Base-by-base conservation (phyloP, 805 yeast genomes). In the Nakazawaea ernobii region DNA sequence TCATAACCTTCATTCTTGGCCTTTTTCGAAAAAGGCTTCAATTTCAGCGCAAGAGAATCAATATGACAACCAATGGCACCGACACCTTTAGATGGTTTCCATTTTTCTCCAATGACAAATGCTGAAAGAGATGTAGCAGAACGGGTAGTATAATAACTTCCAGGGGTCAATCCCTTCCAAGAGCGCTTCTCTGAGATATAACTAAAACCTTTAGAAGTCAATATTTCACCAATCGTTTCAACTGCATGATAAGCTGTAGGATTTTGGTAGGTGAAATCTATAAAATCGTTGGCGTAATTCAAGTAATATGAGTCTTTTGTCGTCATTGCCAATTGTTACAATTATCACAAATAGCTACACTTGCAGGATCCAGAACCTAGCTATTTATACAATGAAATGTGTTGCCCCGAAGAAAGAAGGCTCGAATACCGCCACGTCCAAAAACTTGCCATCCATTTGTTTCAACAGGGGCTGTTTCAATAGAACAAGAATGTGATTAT, bases 201-300 rank as follows among this genome's bases (percentile, higher is more conserved):
- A n/a, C 57, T 66, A 66, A 86, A 88, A 3, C 95, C 95, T 36
- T 76, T 71, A 3, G 66, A 63, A 42, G 71, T 73, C 50, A 87
- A 67, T 48, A 71, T 59, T 32, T 66, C 57, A 38, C 77, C 59
- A 49, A 85, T 72, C 57, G 68, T 65, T 35, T 72, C 62, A 13
- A 84, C 80, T 15, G 82, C 89, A 60, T 87, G 95, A 69, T 66
- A 86, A 35, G 80, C 80, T 13, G 95, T 86, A 40, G 95, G 95
- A 55, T 77, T 77, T 32, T 71, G 65, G 60, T 81, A 79, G 43
- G 88, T 84, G 69, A 87, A 87, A 52, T 80, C 79, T 49, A 86
- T 74, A 65, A 82, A 86, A 37, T 74, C 70, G 10, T 75, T 32
- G 3, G 46, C 36, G 27, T 45, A 40, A 4, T 38, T 15, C 24